Percentiles rank a stretch among this genome's conserved stretches.
These are phyloP conservation scores for Meyerozyma guilliermondii DNA, from an alignment of 1,139 yeast genomes.

Conservation along the genomic window DNA sequence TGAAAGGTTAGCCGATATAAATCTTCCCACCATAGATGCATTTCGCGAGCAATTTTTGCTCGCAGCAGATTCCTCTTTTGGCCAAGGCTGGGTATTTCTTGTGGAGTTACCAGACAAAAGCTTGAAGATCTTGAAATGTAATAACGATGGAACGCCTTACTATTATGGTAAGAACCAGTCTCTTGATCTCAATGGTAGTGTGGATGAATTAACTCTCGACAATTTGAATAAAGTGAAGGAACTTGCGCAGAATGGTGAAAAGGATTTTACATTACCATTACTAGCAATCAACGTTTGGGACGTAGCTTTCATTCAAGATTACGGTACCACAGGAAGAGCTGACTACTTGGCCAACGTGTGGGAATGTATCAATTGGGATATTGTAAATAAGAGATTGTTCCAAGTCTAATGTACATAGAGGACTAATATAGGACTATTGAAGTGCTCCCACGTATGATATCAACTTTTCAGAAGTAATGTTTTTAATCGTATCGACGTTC, in stretches of 20 bases:
- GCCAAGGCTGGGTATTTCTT: slow-evolving; percentile 88
- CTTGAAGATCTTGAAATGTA: slow-evolving; percentile 57
- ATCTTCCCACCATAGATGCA: slow-evolving; percentile 41
- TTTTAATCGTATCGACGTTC: background rate
- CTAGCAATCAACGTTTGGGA: slow-evolving; percentile 86
- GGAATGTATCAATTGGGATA: slow-evolving; percentile 84
- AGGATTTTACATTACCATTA: slow-evolving; percentile 73
- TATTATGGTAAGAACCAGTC: slow-evolving; percentile 70
- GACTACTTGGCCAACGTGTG: slow-evolving; percentile 73
- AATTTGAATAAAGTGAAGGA: slow-evolving; percentile 43
- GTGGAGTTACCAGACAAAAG: slow-evolving; percentile 70
- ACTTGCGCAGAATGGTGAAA: slow-evolving; percentile 38
- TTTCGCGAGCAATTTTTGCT: slow-evolving; percentile 49
- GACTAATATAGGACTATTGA: background rate
- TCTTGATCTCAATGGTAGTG: slow-evolving; percentile 70
- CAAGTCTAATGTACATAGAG: slow-evolving; percentile 21
- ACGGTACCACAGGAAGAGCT: slow-evolving; percentile 72
- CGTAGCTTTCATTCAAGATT: slow-evolving; percentile 75
- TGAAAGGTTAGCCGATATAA: slow-evolving; percentile 29
- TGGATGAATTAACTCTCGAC: slow-evolving; percentile 49
- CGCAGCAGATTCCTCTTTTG: slow-evolving; percentile 50
- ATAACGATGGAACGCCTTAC: slow-evolving; percentile 91
- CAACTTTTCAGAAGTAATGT: background rate
- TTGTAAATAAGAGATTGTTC: slow-evolving; percentile 59
- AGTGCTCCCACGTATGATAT: background rate